Base-by-base conservation (phyloP, 164 flowering plant species). In the Stephania japonica region DNA sequence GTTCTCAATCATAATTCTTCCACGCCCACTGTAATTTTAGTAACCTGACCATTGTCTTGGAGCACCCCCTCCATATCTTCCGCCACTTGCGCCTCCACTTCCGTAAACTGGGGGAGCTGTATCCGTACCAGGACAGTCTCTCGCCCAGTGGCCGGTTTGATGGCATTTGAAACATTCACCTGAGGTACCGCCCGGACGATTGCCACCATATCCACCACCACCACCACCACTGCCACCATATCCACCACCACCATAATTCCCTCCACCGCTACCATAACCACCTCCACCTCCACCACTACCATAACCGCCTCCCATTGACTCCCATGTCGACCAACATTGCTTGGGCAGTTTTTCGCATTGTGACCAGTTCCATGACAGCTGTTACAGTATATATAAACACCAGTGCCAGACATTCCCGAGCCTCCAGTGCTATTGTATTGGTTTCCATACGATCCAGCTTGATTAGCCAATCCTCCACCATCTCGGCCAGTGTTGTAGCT, bases 121-220 rank as follows among this genome's bases (percentile, higher is more conserved):
- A 59, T 65, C 71, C 25, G 66, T 4, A 23, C 86, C 84, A 44
- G 93, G 93, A 72, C 93, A 90, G 70, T 89, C 88, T 79, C 80
- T 89, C 10, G 93, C 93, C 91, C 90, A 90, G 72, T 93, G 98
- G 67, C 98, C 98, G 50, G 78, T 44, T 77, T 90, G 89, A 77
- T 87, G 87, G 77, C 98, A 93, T 73, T 93, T 90, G 63, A 44
- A 93, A 77, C 97, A 93, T 71, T 88, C 87, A 26, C 79, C 80
- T 10, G 84, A 61, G 19, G 43, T 67, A 69, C 83, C 76, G 27
- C 81, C 86, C 27, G 59, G 72, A 70, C 83, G 79, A 7, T 32
- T 32, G 38, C 38, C 38, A 32, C 38, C 38, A 32, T 32, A 32
- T 4, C 70, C 75, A 23, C 78, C 86, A 75, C 73, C 65, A 64